Evolutionary conservation across 768 basidiomycete genomes (phyloP).

Genomic region (Hygrocybe coccinea): DNA sequence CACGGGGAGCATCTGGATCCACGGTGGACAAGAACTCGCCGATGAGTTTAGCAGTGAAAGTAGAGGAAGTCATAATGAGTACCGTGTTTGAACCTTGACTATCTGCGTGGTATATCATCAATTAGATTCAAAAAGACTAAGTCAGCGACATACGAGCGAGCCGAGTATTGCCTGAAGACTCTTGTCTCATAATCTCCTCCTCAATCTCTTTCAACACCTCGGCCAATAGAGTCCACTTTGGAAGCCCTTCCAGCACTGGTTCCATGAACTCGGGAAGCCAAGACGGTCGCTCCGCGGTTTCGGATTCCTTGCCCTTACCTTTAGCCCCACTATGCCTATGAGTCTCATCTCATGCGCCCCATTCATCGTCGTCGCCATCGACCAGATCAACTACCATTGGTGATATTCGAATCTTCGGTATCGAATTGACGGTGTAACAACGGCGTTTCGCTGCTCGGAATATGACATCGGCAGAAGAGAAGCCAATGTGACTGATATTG

Average conservation of each 20-base stretch:
- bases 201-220: slow-evolving; percentile 91
- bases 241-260: slow-evolving; percentile 86
- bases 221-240: slow-evolving; percentile 85
- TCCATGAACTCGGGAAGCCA: slow-evolving; percentile 79
- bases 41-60: slow-evolving; percentile 66
- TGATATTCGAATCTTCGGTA: slow-evolving; percentile 18
- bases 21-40: slow-evolving; percentile 74
- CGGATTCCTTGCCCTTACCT: slow-evolving; percentile 16
- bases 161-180: slow-evolving; percentile 33
- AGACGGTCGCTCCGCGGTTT: slow-evolving; percentile 33
- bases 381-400: slow-evolving; percentile 37
- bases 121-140: background rate
- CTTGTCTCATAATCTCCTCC: slow-evolving; percentile 67
- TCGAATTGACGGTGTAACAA: slow-evolving; percentile 55
- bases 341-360: slow-evolving; percentile 65
- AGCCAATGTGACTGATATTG: slow-evolving; percentile 84
- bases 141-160: slow-evolving; percentile 17
- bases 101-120: slow-evolving; percentile 19
- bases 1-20: slow-evolving; percentile 52
- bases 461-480: slow-evolving; percentile 78
- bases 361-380: slow-evolving; percentile 67
- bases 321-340: slow-evolving; percentile 34
- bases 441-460: slow-evolving; percentile 74
- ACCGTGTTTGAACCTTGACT: slow-evolving; percentile 65
- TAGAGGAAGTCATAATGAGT: slow-evolving; percentile 84